These are phyloP conservation scores for Pholiota molesta DNA, from an alignment of 768 basidiomycete genomes.

Conservation along the genomic window DNA sequence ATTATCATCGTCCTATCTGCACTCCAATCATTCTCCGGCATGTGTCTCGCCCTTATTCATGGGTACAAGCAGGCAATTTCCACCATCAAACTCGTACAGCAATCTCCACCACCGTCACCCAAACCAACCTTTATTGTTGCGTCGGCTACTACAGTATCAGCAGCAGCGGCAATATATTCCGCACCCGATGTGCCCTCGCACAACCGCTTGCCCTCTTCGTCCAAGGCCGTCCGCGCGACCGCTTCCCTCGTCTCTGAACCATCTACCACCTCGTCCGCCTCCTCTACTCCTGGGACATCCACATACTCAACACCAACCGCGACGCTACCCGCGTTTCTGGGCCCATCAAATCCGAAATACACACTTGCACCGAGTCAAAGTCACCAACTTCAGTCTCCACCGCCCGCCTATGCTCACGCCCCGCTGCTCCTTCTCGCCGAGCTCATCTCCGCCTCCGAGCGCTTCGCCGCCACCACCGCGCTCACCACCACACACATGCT, in stretches of 20 bases:
- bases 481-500: conserved; percentile 51
- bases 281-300: conserved; percentile 16
- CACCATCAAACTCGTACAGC: conserved; percentile 70
- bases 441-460: conserved; percentile 46
- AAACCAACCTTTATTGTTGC: conserved; percentile 19
- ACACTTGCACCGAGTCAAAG: background rate
- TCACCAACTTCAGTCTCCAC: conserved; percentile 1
- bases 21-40: conserved; percentile 71
- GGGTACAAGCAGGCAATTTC: conserved; percentile 65
- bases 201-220: background rate
- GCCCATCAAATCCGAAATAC: background rate
- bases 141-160: conserved; percentile 4
- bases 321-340: conserved; percentile 8
- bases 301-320: conserved; percentile 19
- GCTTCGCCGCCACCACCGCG: conserved; percentile 50
- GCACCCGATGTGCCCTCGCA: background rate
- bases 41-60: conserved; percentile 68
- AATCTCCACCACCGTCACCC: conserved; percentile 31
- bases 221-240: background rate
- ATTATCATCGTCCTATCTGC: conserved; percentile 74
- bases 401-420: conserved; percentile 41
- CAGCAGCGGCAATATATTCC: background rate
- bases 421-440: conserved; percentile 50
- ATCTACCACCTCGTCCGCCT: conserved; percentile 20
- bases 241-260: conserved; percentile 19